Conservation (phyloP, 2,329 filamentous ascomycete genomes). For the Colletotrichum ledebouriae region DNA sequence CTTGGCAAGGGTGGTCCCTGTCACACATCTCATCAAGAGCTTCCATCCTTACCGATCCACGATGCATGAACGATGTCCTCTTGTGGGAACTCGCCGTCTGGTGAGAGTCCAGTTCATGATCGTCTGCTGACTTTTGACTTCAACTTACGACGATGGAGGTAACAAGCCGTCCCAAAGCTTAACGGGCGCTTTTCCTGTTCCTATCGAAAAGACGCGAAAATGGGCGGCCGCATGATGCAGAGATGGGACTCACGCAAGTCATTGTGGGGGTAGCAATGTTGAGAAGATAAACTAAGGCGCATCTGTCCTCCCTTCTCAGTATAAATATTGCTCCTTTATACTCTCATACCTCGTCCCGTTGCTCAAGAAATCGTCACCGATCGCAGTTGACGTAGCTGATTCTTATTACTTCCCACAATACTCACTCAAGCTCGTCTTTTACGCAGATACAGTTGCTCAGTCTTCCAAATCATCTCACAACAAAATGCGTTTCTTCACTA, state of each 20-base stretch:
- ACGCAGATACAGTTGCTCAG: neutral
- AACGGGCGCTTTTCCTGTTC: constrained; percentile 14
- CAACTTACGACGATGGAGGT: neutral
- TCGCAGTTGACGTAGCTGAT: no score
- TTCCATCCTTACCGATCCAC: constrained; percentile 5
- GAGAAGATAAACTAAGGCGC: no score
- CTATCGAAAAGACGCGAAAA: neutral
- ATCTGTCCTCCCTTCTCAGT: neutral
- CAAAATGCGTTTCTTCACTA: constrained; percentile 25
- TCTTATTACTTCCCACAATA: neutral
- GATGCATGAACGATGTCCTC: constrained; percentile 1
- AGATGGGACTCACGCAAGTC: neutral
- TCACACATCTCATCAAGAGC: constrained; percentile 2
- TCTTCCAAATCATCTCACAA: neutral
- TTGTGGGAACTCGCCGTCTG: neutral
- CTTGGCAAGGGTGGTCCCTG: neutral
- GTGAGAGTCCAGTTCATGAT: neutral
- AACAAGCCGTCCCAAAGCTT: neutral
- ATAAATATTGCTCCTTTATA: no score
- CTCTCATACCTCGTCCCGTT: no score
- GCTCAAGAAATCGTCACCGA: no score
- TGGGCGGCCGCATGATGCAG: constrained; percentile 8
- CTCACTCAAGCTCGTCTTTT: neutral
- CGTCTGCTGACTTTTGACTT: constrained; percentile 8
- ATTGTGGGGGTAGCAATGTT: neutral